phyloP scores from a whole-genome alignment of 139 green algal species.

The Coelastrella sp. region DNA sequence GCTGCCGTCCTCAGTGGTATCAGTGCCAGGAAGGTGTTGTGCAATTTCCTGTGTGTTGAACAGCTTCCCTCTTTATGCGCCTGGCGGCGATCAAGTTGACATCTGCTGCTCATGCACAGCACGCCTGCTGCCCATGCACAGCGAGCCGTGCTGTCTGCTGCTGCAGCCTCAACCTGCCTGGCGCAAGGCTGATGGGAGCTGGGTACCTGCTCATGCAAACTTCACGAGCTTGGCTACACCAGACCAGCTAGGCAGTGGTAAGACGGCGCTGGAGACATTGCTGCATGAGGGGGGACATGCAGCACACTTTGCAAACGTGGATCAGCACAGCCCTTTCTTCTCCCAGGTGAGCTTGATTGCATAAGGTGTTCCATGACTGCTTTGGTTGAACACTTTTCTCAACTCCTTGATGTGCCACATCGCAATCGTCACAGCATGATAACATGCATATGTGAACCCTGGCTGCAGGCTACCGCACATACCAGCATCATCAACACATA shows the following conservation, averaged over 20 bases:
- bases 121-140: not conserved
- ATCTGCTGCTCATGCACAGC: not conserved
- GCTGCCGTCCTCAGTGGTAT: too few species aligned
- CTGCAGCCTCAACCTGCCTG: constrained; percentile 64
- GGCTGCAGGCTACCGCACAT: too few species aligned
- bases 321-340: constrained; percentile 83
- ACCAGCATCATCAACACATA: too few species aligned
- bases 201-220: constrained; percentile 73
- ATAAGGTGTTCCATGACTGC: not conserved
- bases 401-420: too few species aligned
- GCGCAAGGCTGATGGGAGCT: constrained; percentile 69
- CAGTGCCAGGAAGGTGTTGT: not conserved
- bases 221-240: constrained; percentile 84
- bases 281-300: constrained; percentile 83
- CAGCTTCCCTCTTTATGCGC: not conserved
- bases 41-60: not conserved
- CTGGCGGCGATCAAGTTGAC: not conserved
- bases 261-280: constrained; percentile 84
- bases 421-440: too few species aligned
- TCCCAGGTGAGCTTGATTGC: constrained; percentile 63
- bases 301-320: constrained; percentile 79
- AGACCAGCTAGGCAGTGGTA: constrained; percentile 67
- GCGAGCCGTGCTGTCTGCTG: not conserved
- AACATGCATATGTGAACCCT: too few species aligned
- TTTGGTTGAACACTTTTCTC: too few species aligned